These are phyloP conservation scores for Coemansia furcata DNA, from an alignment of 192 early-diverging fungal species.

Conservation along the genomic window DNA sequence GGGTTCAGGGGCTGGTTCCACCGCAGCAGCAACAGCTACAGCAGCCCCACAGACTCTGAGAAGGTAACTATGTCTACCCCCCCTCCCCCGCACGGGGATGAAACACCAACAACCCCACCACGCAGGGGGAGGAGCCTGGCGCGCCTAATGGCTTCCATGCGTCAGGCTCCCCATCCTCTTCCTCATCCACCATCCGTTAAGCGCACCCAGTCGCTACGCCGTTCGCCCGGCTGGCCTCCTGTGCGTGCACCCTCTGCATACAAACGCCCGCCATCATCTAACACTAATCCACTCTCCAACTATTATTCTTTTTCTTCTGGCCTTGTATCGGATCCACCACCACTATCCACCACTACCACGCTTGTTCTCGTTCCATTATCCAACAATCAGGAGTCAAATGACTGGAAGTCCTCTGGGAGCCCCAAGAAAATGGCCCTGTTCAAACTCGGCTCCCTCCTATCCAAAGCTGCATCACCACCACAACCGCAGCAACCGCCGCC, in stretches of 20 bases:
- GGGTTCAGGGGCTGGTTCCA: constrained; percentile 42
- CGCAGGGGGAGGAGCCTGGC: neutral
- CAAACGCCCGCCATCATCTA: too few species aligned
- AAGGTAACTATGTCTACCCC: constrained; percentile 36
- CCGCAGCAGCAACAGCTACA: too few species aligned
- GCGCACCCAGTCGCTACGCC: neutral
- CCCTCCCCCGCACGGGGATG: too few species aligned
- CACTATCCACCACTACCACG: neutral
- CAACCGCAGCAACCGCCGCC: neutral
- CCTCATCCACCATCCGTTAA: too few species aligned
- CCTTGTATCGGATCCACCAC: too few species aligned
- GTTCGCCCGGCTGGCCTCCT: too few species aligned
- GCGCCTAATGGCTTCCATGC: neutral
- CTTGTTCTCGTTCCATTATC: neutral
- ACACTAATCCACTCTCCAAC: too few species aligned
- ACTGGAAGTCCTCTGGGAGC: neutral
- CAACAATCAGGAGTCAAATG: neutral
- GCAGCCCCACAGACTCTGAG: too few species aligned
- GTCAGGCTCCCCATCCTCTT: neutral
- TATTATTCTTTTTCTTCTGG: too few species aligned
- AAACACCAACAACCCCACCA: too few species aligned
- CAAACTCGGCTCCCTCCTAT: constrained; percentile 36
- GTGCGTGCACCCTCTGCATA: too few species aligned
- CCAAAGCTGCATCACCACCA: neutral
- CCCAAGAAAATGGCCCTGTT: constrained; percentile 12